Conservation (phyloP, 441 rosid genomes). For the Gossypium lobatum region DNA sequence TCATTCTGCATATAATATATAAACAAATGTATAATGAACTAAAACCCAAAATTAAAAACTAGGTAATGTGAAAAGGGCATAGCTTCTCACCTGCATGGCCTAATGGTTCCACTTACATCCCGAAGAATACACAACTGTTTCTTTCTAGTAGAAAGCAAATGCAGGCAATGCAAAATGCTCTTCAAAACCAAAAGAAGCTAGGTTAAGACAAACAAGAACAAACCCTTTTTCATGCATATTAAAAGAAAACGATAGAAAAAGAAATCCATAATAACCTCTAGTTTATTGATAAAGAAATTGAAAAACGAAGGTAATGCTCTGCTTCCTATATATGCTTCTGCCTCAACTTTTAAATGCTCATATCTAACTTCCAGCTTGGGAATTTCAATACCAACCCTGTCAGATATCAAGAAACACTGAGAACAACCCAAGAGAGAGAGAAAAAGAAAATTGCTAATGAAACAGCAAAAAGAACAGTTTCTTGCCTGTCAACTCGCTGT, state of each 20-base stretch:
- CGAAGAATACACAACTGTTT: conserved; percentile 26
- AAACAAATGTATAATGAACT: conserved; percentile 13
- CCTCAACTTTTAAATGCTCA: conserved; percentile 35
- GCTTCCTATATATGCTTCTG: conserved; percentile 29
- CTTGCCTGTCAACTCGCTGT: conserved; percentile 52
- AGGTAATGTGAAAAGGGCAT: background rate
- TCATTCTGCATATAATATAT: conserved; percentile 18
- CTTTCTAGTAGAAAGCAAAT: conserved; percentile 26
- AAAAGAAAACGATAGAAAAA: background rate
- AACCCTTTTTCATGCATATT: background rate
- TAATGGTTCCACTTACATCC: conserved; percentile 38
- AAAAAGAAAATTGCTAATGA: background rate
- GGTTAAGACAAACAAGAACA: background rate
- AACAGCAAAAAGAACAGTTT: background rate
- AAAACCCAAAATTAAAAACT: background rate
- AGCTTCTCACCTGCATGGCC: conserved; percentile 29
- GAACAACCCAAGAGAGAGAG: background rate
- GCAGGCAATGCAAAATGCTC: conserved; percentile 19
- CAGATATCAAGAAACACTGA: background rate
- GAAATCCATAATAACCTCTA: conserved; percentile 29
- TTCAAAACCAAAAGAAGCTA: background rate
- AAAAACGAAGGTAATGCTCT: conserved; percentile 37
- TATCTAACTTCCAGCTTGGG: conserved; percentile 52
- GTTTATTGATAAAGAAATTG: conserved; percentile 24
- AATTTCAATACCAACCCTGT: conserved; percentile 36